Conservation (phyloP, 1,139 yeast genomes). For the Magnusiomyces clavatus region DNA sequence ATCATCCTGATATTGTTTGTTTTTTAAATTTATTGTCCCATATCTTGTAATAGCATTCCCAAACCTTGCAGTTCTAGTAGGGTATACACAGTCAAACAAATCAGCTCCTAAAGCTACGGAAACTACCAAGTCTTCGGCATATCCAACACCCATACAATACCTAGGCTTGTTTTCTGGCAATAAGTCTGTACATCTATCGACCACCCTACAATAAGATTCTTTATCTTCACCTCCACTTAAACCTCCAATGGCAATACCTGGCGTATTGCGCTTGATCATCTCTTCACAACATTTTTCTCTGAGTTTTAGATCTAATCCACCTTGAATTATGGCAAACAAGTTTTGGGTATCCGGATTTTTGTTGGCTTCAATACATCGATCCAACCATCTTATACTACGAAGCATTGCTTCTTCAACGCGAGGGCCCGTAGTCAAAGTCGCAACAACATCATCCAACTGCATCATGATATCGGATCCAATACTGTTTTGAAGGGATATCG, state of each 20-base stretch:
- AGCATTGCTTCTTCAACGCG: constrained; percentile 41
- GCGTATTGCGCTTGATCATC: constrained; percentile 39
- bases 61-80: constrained; percentile 41
- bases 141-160: constrained; percentile 43
- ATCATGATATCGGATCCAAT: constrained; percentile 41
- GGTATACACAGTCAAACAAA: constrained; percentile 41
- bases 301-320: constrained; percentile 37
- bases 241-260: constrained; percentile 43
- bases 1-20: constrained; percentile 32
- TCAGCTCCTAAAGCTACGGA: constrained; percentile 42
- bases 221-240: constrained; percentile 41
- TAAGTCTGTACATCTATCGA: constrained; percentile 35
- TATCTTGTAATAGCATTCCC: constrained; percentile 39
- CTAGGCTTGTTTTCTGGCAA: constrained; percentile 38
- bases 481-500: constrained; percentile 37
- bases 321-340: constrained; percentile 39
- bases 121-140: constrained; percentile 40
- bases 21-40: constrained; percentile 34
- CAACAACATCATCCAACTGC: constrained; percentile 41
- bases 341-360: constrained; percentile 38
- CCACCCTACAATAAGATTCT: constrained; percentile 35
- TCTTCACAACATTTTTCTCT: constrained; percentile 36
- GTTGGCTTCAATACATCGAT: constrained; percentile 39
- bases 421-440: constrained; percentile 38
- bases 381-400: constrained; percentile 39